Conservation (phyloP, 202 grass and related monocot genomes). For the Elaeis oleifera region DNA sequence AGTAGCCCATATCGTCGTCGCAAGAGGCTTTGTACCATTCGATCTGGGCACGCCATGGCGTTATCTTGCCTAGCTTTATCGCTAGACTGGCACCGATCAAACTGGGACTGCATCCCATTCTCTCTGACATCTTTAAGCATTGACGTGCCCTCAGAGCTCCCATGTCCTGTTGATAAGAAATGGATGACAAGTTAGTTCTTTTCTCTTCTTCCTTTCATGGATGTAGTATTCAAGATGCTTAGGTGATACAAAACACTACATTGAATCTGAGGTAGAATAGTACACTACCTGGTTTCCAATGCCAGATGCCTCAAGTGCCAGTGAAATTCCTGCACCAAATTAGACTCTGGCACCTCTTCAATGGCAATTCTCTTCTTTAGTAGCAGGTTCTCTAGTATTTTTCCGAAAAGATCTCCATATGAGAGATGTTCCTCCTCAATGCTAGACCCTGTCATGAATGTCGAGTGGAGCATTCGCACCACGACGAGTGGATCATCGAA, state of each 20-base stretch:
- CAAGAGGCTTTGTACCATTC: constrained; percentile 90
- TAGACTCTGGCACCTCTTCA: background rate
- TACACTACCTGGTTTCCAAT: constrained; percentile 40
- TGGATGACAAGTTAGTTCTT: too few relatives aligned
- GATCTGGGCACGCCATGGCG: constrained; percentile 66
- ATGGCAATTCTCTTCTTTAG: constrained; percentile 13
- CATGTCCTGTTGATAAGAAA: constrained; percentile 28
- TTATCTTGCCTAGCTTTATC: constrained; percentile 56
- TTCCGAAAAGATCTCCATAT: constrained; percentile 43
- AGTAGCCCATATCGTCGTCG: constrained; percentile 69
- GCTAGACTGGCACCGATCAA: constrained; percentile 55
- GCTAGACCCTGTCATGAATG: constrained; percentile 30
- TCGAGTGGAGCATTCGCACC: constrained; percentile 66
- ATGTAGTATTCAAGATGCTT: too few relatives aligned
- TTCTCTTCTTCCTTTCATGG: too few relatives aligned
- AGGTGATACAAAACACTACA: too few relatives aligned
- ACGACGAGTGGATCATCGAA: constrained; percentile 39
- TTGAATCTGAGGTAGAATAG: background rate
- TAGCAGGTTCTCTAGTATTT: constrained; percentile 49
- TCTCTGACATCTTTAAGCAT: constrained; percentile 59
- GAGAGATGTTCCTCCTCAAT: constrained; percentile 46
- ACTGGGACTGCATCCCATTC: constrained; percentile 39
- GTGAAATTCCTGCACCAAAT: constrained; percentile 47
- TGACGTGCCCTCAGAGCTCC: constrained; percentile 42
- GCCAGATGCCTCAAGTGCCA: constrained; percentile 60